Conservation (phyloP, 352 stramenopile genomes). For the Phytophthora macrochlamydospora region DNA sequence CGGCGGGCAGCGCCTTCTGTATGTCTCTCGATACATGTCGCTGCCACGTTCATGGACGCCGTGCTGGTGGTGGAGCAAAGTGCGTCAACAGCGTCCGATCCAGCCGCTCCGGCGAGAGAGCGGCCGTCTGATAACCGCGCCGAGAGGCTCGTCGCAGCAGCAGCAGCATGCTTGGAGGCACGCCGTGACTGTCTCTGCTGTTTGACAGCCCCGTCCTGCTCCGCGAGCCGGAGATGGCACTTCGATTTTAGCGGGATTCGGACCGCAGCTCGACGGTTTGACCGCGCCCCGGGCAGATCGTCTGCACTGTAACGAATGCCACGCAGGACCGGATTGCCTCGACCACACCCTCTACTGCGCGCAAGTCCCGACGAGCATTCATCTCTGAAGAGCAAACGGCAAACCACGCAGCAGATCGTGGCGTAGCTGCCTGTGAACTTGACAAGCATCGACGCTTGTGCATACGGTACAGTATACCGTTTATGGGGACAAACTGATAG, state of each 20-base stretch:
- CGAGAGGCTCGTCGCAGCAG: slow-evolving; percentile 14
- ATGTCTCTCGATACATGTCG: slow-evolving; percentile 37
- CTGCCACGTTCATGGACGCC: not conserved
- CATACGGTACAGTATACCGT: not conserved
- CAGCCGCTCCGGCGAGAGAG: slow-evolving; percentile 13
- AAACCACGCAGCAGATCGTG: slow-evolving; percentile 15
- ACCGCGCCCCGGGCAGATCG: slow-evolving; percentile 22
- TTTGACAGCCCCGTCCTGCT: slow-evolving; percentile 5
- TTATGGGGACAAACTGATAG: slow-evolving; percentile 15
- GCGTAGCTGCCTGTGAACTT: slow-evolving; percentile 5
- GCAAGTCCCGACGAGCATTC: not conserved
- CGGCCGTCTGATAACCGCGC: slow-evolving; percentile 19
- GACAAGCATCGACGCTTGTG: not conserved
- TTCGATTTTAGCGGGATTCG: slow-evolving; percentile 30
- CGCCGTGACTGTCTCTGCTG: slow-evolving; percentile 21
- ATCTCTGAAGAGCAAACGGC: not conserved
- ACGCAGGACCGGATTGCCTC: not conserved
- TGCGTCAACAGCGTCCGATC: slow-evolving; percentile 13
- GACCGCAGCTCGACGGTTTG: slow-evolving; percentile 18
- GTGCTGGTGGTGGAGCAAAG: slow-evolving; percentile 15
- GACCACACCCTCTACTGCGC: not conserved
- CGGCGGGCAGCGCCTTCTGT: slow-evolving; percentile 1
- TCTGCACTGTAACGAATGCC: not conserved
- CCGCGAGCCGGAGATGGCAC: not conserved
- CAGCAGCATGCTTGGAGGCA: slow-evolving; percentile 21